Conservation (phyloP, 306 rosid genomes). For the Vigna hirtella region DNA sequence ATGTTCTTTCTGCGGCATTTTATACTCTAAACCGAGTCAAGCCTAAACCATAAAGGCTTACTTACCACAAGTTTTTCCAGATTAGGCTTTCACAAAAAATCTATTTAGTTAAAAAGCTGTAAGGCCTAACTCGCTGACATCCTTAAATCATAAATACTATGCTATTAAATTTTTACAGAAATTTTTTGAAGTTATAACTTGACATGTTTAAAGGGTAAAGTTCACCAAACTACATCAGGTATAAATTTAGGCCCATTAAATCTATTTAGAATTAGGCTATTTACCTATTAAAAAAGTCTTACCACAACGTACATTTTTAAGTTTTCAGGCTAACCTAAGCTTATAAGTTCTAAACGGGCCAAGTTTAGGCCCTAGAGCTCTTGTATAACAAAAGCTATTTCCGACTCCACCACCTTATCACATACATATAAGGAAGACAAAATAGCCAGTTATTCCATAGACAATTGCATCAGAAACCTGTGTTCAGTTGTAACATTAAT, state of each 20-base stretch:
- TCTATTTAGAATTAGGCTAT: not conserved
- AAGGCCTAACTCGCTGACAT: not conserved
- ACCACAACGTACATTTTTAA: not conserved
- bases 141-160: not conserved
- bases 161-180: not conserved
- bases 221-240: not conserved
- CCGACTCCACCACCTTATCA: not conserved
- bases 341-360: not conserved
- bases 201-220: not conserved
- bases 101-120: not conserved
- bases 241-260: not conserved
- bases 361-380: not conserved
- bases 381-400: not conserved
- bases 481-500: constrained; percentile 10
- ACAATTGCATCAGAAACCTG: constrained; percentile 28
- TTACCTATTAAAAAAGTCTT: not conserved
- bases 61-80: not conserved
- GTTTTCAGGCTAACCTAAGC: not conserved
- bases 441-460: constrained; percentile 19
- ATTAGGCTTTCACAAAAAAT: not conserved
- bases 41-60: not conserved
- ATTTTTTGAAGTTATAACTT: not conserved
- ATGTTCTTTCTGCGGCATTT: constrained; percentile 15
- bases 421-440: constrained; percentile 41
- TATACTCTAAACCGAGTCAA: constrained; percentile 12